Percentiles rank a stretch among this genome's conserved stretches.
Evolutionary conservation across 305 asterid species (phyloP).

Genomic region (Fraxinus albicans): DNA sequence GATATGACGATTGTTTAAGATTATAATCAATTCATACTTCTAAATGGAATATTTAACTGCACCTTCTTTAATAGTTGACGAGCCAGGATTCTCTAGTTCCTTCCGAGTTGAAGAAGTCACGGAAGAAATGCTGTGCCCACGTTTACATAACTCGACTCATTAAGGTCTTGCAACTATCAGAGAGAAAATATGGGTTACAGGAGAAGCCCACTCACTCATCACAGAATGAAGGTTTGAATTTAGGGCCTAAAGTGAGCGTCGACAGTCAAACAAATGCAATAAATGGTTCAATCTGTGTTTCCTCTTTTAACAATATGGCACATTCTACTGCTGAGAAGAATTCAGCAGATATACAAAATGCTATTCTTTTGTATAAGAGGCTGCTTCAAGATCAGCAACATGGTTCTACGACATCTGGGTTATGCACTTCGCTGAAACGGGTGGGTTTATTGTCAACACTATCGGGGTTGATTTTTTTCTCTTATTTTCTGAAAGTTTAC

Average conservation of each 20-base stretch:
- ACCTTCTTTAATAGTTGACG: neutral
- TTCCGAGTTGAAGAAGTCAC: conserved; percentile 35
- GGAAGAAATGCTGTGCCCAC: conserved; percentile 67
- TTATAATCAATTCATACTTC: neutral
- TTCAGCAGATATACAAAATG: conserved; percentile 45
- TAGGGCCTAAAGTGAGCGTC: conserved; percentile 21
- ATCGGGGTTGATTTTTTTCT: neutral
- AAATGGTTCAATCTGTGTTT: conserved; percentile 25
- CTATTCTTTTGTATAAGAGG: conserved; percentile 48
- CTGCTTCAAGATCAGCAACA: conserved; percentile 54
- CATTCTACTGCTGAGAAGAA: conserved; percentile 30
- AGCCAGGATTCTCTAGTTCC: conserved; percentile 36
- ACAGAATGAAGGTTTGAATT: conserved; percentile 30
- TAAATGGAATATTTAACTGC: neutral
- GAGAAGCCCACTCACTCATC: conserved; percentile 36
- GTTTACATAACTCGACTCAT: conserved; percentile 58
- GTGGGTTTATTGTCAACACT: conserved; percentile 31
- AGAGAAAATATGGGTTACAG: conserved; percentile 29
- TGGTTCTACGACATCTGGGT: conserved; percentile 37
- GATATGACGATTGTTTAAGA: neutral
- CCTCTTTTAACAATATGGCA: conserved; percentile 19
- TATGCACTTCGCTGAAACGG: conserved; percentile 37
- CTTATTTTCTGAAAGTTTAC: neutral
- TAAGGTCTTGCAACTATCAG: conserved; percentile 45
- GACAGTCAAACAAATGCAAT: conserved; percentile 18